Base-by-base conservation (phyloP, 2,329 filamentous ascomycete genomes). In the Pseudogymnoascus pannorum region DNA sequence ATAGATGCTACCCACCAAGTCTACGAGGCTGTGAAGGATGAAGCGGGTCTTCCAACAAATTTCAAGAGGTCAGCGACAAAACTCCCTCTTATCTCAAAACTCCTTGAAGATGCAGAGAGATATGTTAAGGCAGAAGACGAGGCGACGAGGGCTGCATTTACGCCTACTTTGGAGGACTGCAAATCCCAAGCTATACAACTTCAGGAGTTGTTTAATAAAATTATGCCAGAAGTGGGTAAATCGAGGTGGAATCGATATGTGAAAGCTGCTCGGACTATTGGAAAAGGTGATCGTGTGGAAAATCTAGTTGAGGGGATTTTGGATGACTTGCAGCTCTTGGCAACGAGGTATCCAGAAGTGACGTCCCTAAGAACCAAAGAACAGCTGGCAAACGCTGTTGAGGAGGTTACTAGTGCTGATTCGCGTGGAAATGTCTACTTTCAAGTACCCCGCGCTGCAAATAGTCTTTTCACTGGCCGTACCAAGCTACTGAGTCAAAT, bases 401-500 rank as follows among this genome's bases (percentile, higher is more conserved):
- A 66, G 20, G 63, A 66, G 14, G 36, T 64, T 38, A 33, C 48
- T 29, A 29, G n/a, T n/a, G n/a, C n/a, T n/a, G n/a, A n/a, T n/a
- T n/a, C n/a, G n/a, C n/a, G n/a, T n/a, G n/a, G n/a, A n/a, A n/a
- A n/a, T n/a, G n/a, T n/a, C n/a, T n/a, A n/a, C n/a, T n/a, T n/a
- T n/a, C n/a, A n/a, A 33, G 62, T 67, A 12, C 59, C 64, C 33
- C 63, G 62, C 3, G 14, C 58, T 57, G 38, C 63, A 3, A 67
- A 66, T 59, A 60, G 24, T 22, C 57, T 67, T 29, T 67, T 67
- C 57, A 67, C 64, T 8, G 63, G 65, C 11, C 64, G 63, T 57
- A 8, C 29, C 38, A 36, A 63, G 9, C 33, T 66, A 18, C 12
- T 67, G 36, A 3, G 2, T 31, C 61, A 59, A 62, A 65, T 67